Evolutionary conservation across 768 basidiomycete species (phyloP).

Genomic region (Mycena amicta): DNA sequence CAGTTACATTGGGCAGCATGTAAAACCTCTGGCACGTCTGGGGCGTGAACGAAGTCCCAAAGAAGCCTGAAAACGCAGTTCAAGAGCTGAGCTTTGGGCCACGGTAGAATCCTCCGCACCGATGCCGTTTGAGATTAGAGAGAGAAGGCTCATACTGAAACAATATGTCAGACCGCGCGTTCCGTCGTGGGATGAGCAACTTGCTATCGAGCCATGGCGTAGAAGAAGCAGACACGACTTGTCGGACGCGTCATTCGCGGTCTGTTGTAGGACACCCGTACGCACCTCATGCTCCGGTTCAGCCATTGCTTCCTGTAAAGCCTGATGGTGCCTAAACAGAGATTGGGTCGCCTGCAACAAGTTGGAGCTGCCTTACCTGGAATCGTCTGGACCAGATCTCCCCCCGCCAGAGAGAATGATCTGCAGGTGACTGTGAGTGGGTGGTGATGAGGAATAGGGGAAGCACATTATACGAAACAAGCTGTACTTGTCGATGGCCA

Average conservation of each 20-base stretch:
- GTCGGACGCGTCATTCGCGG: not conserved
- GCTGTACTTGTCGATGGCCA: slow-evolving; percentile 11
- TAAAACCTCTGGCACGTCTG: not conserved
- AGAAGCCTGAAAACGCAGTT: not conserved
- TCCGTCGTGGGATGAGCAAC: not conserved
- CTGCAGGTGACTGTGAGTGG: not conserved
- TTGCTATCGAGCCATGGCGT: slow-evolving; percentile 14
- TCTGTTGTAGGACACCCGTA: not conserved
- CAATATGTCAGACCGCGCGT: not conserved
- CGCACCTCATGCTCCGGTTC: not conserved
- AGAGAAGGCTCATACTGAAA: slow-evolving; percentile 8
- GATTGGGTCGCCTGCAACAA: not conserved
- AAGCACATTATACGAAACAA: slow-evolving; percentile 17
- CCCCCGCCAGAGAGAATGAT: slow-evolving; percentile 9
- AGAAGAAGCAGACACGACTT: slow-evolving; percentile 13
- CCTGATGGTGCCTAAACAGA: not conserved
- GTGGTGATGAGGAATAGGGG: not conserved
- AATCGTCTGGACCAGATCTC: slow-evolving; percentile 12
- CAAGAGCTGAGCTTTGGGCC: no score
- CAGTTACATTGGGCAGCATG: not conserved
- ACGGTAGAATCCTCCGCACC: no score
- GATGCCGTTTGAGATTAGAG: slow-evolving; percentile 6
- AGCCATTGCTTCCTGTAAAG: slow-evolving; percentile 12
- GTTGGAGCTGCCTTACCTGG: not conserved
- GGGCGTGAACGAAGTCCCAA: not conserved